phyloP scores from a whole-genome alignment of 306 rosid genomes.

The Acacia crassicarpa region DNA sequence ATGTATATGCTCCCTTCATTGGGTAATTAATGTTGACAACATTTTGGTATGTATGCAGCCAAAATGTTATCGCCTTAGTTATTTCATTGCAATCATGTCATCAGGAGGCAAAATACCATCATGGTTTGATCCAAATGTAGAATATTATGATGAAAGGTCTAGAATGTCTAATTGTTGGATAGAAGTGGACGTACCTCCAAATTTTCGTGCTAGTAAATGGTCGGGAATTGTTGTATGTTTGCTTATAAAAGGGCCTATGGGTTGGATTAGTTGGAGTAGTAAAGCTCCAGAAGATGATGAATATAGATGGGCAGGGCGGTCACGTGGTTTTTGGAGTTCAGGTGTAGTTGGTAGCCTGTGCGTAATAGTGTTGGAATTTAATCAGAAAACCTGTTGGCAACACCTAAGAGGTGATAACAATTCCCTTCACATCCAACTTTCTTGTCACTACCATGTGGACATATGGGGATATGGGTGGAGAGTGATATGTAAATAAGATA shows the following conservation, averaged over 20 bases:
- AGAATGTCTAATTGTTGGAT: neutral
- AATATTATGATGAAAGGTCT: no score
- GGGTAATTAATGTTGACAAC: neutral
- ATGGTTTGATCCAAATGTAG: neutral
- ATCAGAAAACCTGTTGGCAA: no score
- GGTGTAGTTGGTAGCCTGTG: no score
- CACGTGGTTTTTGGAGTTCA: no score
- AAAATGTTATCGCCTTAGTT: neutral
- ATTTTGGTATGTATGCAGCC: neutral
- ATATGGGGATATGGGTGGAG: neutral
- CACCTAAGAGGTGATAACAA: no score
- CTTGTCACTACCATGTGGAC: no score
- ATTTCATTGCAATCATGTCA: neutral
- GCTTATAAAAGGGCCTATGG: rapidly evolving
- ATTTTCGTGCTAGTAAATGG: neutral
- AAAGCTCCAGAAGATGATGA: no score
- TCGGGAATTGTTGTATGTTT: neutral
- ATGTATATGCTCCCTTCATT: neutral
- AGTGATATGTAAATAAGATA: neutral
- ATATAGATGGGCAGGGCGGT: no score
- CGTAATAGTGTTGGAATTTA: no score
- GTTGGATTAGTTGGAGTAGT: neutral
- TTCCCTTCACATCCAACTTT: no score
- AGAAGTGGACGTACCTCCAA: neutral
- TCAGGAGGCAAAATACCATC: neutral